phyloP scores from a whole-genome alignment of 2,329 filamentous ascomycete genomes.

The Lachnum nothofagi region DNA sequence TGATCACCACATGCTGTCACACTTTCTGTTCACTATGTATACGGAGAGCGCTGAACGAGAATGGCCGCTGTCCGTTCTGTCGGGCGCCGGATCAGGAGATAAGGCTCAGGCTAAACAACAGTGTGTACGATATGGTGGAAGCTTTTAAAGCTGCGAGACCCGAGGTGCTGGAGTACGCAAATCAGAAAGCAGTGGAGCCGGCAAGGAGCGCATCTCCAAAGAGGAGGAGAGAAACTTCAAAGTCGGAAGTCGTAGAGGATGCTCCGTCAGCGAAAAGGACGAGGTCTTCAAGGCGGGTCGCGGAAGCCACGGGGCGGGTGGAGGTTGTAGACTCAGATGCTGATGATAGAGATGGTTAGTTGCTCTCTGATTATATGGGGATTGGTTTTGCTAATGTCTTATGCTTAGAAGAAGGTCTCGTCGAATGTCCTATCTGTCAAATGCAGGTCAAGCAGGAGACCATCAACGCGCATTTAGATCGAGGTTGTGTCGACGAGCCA shows the following conservation, averaged over 20 bases:
- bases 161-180: conserved; percentile 60
- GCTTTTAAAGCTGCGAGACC: conserved; percentile 65
- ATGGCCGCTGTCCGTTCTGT: conserved; percentile 85
- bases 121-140: conserved; percentile 77
- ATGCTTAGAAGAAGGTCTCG: conserved; percentile 51
- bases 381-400: conserved; percentile 3
- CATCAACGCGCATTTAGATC: conserved; percentile 79
- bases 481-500: conserved; percentile 26
- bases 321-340: conserved; percentile 29
- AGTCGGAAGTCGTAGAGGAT: conserved; percentile 28
- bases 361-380: neutral
- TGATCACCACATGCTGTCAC: conserved; percentile 90
- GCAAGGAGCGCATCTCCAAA: conserved; percentile 41
- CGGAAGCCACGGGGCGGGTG: conserved; percentile 34
- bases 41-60: conserved; percentile 72
- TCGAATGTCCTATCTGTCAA: conserved; percentile 75
- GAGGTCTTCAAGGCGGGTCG: conserved; percentile 48
- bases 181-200: conserved; percentile 31
- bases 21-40: conserved; percentile 98
- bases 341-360: conserved; percentile 29
- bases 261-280: conserved; percentile 44
- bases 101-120: conserved; percentile 78
- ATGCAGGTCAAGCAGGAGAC: conserved; percentile 70
- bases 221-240: conserved; percentile 41
- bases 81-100: conserved; percentile 73